These are phyloP conservation scores for Lactifluus rugatus DNA, from an alignment of 768 basidiomycete species.

Conservation along the genomic window DNA sequence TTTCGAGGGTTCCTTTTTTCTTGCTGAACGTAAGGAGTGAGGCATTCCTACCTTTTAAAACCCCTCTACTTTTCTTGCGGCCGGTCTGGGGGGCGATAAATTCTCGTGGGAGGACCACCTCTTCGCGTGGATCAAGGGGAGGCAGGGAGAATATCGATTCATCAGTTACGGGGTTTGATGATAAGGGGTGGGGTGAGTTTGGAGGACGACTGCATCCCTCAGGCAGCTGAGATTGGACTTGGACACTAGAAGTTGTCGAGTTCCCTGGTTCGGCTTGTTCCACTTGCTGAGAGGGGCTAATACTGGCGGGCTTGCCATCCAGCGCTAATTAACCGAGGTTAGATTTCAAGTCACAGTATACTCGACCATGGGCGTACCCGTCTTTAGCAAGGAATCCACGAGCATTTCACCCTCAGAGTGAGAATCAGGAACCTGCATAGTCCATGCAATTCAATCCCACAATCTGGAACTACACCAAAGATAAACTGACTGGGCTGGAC, in stretches of 20 bases:
- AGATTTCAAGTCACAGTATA: background rate
- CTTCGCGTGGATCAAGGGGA: background rate
- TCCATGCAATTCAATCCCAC: background rate
- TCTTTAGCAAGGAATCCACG: background rate
- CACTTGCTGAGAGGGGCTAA: background rate
- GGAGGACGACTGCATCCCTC: background rate
- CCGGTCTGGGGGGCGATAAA: background rate
- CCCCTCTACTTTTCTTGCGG: background rate
- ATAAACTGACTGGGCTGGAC: conserved; percentile 3
- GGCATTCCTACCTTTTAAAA: background rate
- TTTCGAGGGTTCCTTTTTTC: conserved; percentile 9
- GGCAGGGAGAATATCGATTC: background rate
- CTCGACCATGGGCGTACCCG: background rate
- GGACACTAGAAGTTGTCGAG: background rate
- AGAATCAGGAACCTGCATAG: conserved; percentile 13
- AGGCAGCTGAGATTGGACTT: background rate
- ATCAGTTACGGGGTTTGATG: background rate
- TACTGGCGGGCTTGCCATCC: background rate
- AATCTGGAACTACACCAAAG: background rate
- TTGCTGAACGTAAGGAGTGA: conserved; percentile 1
- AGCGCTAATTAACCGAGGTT: background rate
- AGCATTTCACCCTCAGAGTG: conserved; percentile 4
- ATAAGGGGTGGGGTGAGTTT: background rate
- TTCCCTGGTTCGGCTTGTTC: background rate
- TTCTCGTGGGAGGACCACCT: background rate